These are phyloP conservation scores for Isabelozyma heimii DNA, from an alignment of 805 yeast species.

Conservation along the genomic window DNA sequence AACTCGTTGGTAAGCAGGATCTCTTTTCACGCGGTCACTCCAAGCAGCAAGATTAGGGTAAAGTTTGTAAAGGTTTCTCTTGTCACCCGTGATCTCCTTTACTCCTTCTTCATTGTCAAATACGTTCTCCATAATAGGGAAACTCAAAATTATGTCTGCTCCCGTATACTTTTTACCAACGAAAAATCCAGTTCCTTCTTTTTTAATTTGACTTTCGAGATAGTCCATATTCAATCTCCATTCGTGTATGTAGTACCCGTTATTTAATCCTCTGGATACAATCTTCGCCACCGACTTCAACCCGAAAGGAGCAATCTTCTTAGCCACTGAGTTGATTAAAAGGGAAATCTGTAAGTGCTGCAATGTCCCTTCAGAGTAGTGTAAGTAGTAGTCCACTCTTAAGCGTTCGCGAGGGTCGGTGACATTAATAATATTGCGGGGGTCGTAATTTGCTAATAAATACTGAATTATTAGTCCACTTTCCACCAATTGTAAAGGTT, in stretches of 20 bases:
- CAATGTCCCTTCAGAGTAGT: conserved; percentile 61
- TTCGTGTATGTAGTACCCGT: conserved; percentile 49
- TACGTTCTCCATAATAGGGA: conserved; percentile 34
- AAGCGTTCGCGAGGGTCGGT: conserved; percentile 35
- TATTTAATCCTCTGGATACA: conserved; percentile 45
- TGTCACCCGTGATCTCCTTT: conserved; percentile 31
- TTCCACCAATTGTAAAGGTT: conserved; percentile 32
- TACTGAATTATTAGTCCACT: conserved; percentile 39
- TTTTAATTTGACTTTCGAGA: conserved; percentile 20
- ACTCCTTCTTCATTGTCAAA: conserved; percentile 37
- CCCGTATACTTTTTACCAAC: conserved; percentile 36
- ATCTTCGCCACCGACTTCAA: conserved; percentile 41
- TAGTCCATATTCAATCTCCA: conserved; percentile 30
- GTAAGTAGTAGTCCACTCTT: conserved; percentile 50
- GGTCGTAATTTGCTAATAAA: conserved; percentile 34
- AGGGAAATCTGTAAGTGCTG: conserved; percentile 46
- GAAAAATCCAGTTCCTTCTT: conserved; percentile 31
- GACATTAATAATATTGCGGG: conserved; percentile 22
- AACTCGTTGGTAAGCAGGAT: conserved; percentile 31
- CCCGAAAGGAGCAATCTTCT: conserved; percentile 46
- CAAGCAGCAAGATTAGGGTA: conserved; percentile 39
- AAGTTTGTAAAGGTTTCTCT: conserved; percentile 23
- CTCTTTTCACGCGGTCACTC: conserved; percentile 28
- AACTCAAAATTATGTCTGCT: conserved; percentile 37
- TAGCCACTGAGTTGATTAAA: conserved; percentile 39